Conservation (phyloP, 1,284 basidiomycete genomes). For the Puccinia brachypodii region DNA sequence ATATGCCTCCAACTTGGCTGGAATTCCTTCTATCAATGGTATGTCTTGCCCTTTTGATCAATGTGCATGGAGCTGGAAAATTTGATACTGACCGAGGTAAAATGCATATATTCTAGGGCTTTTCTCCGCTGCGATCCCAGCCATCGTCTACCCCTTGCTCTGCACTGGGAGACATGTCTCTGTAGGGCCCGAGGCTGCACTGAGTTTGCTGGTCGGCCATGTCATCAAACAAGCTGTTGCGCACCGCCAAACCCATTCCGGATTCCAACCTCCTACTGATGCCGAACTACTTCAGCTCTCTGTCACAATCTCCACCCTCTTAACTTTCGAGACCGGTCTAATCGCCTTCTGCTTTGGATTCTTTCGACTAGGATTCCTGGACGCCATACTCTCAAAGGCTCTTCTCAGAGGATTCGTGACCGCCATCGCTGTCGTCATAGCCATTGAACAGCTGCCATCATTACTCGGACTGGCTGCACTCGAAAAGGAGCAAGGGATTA, state of each 20-base stretch:
- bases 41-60: not conserved
- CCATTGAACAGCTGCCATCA: slow-evolving; percentile 64
- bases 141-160: slow-evolving; percentile 77
- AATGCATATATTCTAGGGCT: slow-evolving; percentile 76
- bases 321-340: slow-evolving; percentile 83
- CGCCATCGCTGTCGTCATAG: slow-evolving; percentile 64
- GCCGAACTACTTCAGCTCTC: slow-evolving; percentile 61
- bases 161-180: slow-evolving; percentile 70
- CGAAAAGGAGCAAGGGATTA: slow-evolving; percentile 62
- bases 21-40: slow-evolving; percentile 53
- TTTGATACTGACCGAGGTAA: too few relatives aligned
- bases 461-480: slow-evolving; percentile 69
- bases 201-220: slow-evolving; percentile 85
- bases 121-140: slow-evolving; percentile 63
- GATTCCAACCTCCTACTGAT: slow-evolving; percentile 63
- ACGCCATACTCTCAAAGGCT: slow-evolving; percentile 71
- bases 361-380: slow-evolving; percentile 85
- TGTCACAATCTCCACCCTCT: slow-evolving; percentile 66
- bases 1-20: slow-evolving; percentile 80
- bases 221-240: slow-evolving; percentile 69
- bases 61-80: too few relatives aligned
- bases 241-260: slow-evolving; percentile 65
- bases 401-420: slow-evolving; percentile 82
- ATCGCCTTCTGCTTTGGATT: slow-evolving; percentile 83
- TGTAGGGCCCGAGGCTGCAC: slow-evolving; percentile 82